Conservation (phyloP, 2,329 filamentous ascomycete species). For the Bipolaris gigantea region DNA sequence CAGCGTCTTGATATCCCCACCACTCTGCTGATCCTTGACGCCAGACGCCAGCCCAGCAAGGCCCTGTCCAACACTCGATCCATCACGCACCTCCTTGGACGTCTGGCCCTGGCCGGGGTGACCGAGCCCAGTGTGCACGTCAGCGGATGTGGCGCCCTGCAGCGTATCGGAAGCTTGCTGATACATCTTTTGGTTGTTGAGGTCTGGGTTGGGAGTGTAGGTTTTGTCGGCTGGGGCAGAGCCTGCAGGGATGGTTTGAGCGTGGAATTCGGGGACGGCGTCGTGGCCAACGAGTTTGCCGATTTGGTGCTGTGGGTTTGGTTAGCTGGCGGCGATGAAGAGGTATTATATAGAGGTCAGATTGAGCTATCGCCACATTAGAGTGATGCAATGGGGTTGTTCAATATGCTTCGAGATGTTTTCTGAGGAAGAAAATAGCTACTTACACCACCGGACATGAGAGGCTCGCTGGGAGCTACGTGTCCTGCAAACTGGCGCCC, state of each 20-base stretch:
- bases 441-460: slow-evolving; percentile 59
- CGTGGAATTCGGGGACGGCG: slow-evolving; percentile 63
- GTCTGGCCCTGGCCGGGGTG: slow-evolving; percentile 56
- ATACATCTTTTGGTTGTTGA: slow-evolving; percentile 48
- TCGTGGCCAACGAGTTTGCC: slow-evolving; percentile 64
- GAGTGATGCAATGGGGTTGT: not conserved
- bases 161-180: slow-evolving; percentile 53
- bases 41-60: slow-evolving; percentile 48
- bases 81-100: slow-evolving; percentile 54
- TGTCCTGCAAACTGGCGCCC: slow-evolving; percentile 59
- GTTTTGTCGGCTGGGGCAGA: slow-evolving; percentile 59
- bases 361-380: not conserved
- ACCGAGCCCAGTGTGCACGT: slow-evolving; percentile 58
- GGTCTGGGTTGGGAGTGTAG: slow-evolving; percentile 51
- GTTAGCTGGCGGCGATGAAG: not conserved
- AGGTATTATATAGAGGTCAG: not conserved
- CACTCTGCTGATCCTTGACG: slow-evolving; percentile 9
- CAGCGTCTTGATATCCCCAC: slow-evolving; percentile 18
- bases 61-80: slow-evolving; percentile 49
- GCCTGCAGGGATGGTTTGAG: slow-evolving; percentile 63
- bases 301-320: slow-evolving; percentile 60
- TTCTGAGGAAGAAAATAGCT: not conserved
- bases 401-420: not conserved
- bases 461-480: slow-evolving; percentile 55
- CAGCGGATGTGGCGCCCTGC: slow-evolving; percentile 55